Conservation (phyloP, 2,329 filamentous ascomycete genomes). For the Clonostachys solani region DNA sequence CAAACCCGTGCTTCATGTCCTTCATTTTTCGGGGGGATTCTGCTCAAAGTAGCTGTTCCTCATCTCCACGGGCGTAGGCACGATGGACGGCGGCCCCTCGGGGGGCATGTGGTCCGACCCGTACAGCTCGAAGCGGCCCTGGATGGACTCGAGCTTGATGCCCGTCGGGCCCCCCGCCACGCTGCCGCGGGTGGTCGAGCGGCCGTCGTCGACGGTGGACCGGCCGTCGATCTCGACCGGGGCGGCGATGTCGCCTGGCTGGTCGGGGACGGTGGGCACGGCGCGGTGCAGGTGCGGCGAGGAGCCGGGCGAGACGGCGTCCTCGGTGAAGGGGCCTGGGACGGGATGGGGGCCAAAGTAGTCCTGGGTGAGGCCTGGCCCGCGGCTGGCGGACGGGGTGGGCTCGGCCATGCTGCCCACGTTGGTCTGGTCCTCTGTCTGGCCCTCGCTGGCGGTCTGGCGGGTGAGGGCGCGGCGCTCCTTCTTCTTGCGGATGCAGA, state of each 20-base stretch:
- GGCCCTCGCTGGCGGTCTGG: constrained; percentile 1
- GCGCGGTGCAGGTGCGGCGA: constrained; percentile 17
- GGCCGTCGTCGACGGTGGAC: constrained; percentile 4
- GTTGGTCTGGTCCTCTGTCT: constrained; percentile 3
- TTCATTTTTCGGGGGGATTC: too few species aligned
- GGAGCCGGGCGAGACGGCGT: constrained; percentile 3
- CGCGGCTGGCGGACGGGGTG: constrained; percentile 14
- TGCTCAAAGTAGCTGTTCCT: background rate
- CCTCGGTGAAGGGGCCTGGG: constrained; percentile 40
- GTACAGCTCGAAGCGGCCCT: constrained; percentile 38
- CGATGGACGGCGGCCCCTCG: constrained; percentile 1
- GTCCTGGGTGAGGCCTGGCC: constrained; percentile 25
- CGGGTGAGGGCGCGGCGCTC: constrained; percentile 8
- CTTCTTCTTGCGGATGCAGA: constrained; percentile 37
- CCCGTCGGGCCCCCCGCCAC: constrained; percentile 7
- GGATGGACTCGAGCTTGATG: constrained; percentile 16
- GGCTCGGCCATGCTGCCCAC: constrained; percentile 26
- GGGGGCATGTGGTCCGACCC: constrained; percentile 17
- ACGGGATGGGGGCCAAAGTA: constrained; percentile 40
- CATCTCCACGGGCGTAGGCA: constrained; percentile 1
- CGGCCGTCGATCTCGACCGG: constrained; percentile 51
- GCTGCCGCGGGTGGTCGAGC: constrained; percentile 9
- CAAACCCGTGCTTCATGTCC: too few species aligned
- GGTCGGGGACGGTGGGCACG: constrained; percentile 37
- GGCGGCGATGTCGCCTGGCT: constrained; percentile 42